Evolutionary conservation across 176 grass and related monocot genomes (phyloP), one percentile per base, ranked within the genome.

Genomic region (Chloris gayana): DNA sequence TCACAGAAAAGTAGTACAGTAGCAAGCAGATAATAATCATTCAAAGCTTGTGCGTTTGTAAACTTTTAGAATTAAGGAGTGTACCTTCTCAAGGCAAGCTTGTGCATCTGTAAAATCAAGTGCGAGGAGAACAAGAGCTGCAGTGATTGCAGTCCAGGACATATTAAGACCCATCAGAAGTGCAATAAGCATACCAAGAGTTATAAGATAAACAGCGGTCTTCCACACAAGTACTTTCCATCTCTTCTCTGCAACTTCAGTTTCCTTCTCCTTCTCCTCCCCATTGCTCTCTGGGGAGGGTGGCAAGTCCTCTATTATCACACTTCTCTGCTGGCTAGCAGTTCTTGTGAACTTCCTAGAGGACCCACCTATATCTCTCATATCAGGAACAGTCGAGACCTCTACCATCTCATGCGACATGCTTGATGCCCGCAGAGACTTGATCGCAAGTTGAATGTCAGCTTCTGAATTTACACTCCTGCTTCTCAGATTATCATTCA

Each of bases 111-210:
- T 97, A 41, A 97, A 97, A 79, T 97, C 94, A 49, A 97, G 83
- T 27, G 93, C 91, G 1, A 97, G 79, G 54, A 97, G 92, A 25
- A 88, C 89, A 29, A 97, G 84, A 79, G 94, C 91, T 0, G 94
- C 94, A 29, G 94, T 94, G 59, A 97, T 90, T 26, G 91, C 87
- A 62, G 87, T 94, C 94, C 94, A 97, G 14, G 94, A 92, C 89
- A 97, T 91, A 66, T 97, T 97, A 35, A 94, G 87, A 0, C 94
- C 94, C 91, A 87, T 83, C 22, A 97, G 87, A 24, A 97, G 90
- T 15, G 85, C 84, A 53, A 94, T 69, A 22, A 97, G 94, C 94
- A 94, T 94, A 31, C 89, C 94, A 26, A 97, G 58, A 21, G 94
- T 97, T 53, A 97, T 88, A 13, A 94, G 85, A 58, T 97, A 97